These are phyloP conservation scores for Protomyces lactucae-debilis DNA, from an alignment of 1,139 yeast species.

Conservation along the genomic window DNA sequence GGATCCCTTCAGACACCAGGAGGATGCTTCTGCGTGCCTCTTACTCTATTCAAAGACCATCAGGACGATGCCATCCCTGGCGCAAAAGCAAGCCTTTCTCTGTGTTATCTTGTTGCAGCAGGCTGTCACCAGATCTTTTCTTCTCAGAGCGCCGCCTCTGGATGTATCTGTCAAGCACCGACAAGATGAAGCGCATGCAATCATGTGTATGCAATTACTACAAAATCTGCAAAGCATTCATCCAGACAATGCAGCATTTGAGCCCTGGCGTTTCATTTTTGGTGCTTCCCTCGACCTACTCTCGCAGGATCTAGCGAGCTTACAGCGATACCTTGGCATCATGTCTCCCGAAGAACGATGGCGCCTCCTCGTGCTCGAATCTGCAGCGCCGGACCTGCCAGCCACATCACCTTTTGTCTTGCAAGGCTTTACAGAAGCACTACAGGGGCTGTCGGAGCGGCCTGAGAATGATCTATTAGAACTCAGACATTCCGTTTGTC, in stretches of 20 bases:
- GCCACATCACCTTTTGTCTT: background rate
- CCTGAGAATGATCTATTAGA: background rate
- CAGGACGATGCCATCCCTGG: background rate
- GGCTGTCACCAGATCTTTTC: background rate
- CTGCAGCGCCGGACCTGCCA: background rate
- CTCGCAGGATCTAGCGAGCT: background rate
- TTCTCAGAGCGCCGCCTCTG: background rate
- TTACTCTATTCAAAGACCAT: background rate
- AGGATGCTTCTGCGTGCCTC: background rate
- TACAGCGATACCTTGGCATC: background rate
- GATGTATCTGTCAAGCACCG: background rate
- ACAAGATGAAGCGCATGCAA: background rate
- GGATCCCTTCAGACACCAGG: background rate
- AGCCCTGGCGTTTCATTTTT: constrained; percentile 17
- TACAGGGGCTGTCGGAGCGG: background rate
- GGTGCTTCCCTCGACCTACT: constrained; percentile 5
- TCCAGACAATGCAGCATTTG: constrained; percentile 15
- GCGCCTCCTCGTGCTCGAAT: constrained; percentile 6
- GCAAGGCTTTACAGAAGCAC: background rate
- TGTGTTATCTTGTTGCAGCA: constrained; percentile 1
- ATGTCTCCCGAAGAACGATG: background rate
- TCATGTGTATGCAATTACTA: background rate
- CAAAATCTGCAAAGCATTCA: constrained; percentile 11
- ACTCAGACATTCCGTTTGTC: constrained; percentile 12
- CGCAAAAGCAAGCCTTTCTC: constrained; percentile 1